Evolutionary conservation across 169 alveolate genomes (phyloP), one percentile per base, ranked within the genome.

Genomic region (Cryptosporidium tyzzeri): DNA sequence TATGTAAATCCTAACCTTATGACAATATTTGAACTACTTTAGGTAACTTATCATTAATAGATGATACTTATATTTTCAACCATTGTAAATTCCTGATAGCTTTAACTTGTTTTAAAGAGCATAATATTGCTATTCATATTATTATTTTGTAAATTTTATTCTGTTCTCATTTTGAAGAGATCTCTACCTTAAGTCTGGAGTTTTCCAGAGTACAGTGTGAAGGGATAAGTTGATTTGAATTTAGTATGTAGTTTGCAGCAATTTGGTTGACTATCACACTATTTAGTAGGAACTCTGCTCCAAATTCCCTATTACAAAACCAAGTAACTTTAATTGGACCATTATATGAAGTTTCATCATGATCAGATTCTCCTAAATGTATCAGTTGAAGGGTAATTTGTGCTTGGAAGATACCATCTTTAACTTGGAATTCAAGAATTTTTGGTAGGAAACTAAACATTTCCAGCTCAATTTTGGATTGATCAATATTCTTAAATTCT

Each of bases 361-460:
- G 35, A 26, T 59, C 67, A 7, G 41, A n/a, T 8, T 65, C 89
- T 33, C 29, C 80, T 23, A 65, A 23, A 26, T 80, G 65, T 44
- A 62, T 23, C n/a, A 80, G 35, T n/a, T 67, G 71, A 14, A 80
- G 45, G 6, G 89, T 44, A 10, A 80, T 80, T 37, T 62, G 69
- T 41, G 89, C 89, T 31, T 80, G 89, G 53, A 80, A 45, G 41
- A 29, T 44, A 16, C 51, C 70, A 37, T 65, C 75, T n/a, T 41
- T 41, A 35, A 65, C 53, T 21, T 44, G 31, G 70, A 62, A 80
- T 44, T 80, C 74, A 8, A 80, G 48, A 16, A 80, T 23, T 62
- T 44, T 59, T 44, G 89, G 89, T 23, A 80, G n/a, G 65, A 80
- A 80, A 65, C 35, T 80, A 65, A 80, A 80, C 73, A 80, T 80